A percentile compares a stretch with the other conserved stretches of the same genome.
phyloP scores from a whole-genome alignment of 1,139 yeast genomes.

The Suhomyces coccinellae region DNA sequence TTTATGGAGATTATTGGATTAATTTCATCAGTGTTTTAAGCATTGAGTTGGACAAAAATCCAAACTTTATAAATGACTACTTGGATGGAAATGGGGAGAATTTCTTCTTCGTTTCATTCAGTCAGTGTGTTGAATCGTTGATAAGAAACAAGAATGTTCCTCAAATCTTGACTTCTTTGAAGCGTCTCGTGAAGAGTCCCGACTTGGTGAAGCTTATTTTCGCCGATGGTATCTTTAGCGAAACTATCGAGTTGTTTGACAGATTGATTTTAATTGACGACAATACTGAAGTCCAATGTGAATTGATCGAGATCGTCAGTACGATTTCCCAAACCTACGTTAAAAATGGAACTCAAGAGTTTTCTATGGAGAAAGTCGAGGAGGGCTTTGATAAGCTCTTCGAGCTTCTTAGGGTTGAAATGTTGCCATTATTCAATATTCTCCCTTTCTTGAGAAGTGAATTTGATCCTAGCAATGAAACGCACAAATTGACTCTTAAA shows the following conservation, averaged over 20 bases:
- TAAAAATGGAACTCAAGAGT: slow-evolving; percentile 1
- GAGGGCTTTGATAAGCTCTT: slow-evolving; percentile 75
- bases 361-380: slow-evolving; percentile 33
- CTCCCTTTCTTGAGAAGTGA: slow-evolving; percentile 62
- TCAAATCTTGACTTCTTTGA: slow-evolving; percentile 54
- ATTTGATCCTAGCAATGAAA: slow-evolving; percentile 36
- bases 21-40: slow-evolving; percentile 79
- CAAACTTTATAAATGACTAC: slow-evolving; percentile 40
- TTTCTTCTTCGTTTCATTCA: slow-evolving; percentile 78
- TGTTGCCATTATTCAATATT: slow-evolving; percentile 60
- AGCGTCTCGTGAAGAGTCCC: slow-evolving; percentile 56
- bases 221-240: slow-evolving; percentile 70
- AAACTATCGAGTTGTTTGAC: slow-evolving; percentile 74
- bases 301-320: slow-evolving; percentile 58
- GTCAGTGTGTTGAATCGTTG: slow-evolving; percentile 79
- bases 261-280: slow-evolving; percentile 65
- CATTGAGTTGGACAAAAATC: slow-evolving; percentile 56
- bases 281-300: slow-evolving; percentile 49
- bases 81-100: slow-evolving; percentile 67
- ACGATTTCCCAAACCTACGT: slow-evolving; percentile 42
- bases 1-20: slow-evolving; percentile 73
- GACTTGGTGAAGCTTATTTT: slow-evolving; percentile 63
- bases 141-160: slow-evolving; percentile 42
- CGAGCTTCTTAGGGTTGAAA: slow-evolving; percentile 72
- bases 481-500: slow-evolving; percentile 29